Base-by-base conservation (phyloP, 305 asterid genomes). In the Rubia balearica region DNA sequence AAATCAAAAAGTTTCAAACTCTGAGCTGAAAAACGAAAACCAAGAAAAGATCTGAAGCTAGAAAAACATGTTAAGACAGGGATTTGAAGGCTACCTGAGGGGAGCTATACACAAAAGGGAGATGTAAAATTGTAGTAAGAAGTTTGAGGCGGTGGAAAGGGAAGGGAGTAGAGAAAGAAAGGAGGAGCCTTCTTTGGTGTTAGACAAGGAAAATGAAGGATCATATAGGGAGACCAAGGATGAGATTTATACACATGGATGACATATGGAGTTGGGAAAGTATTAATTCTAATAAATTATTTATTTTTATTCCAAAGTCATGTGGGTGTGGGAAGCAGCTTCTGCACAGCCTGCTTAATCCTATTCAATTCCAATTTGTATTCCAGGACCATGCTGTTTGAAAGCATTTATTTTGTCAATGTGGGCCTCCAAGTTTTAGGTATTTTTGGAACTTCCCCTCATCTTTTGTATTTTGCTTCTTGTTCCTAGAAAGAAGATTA, bases 181-280 rank as follows among this genome's bases (percentile, higher is more conserved):
- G 33, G 48, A 22, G 2, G 69, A 43, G 68, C 75, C 73, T 59
- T 59, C 63, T 59, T 75, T 77, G 71, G 84, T 51, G 68, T 76
- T 55, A 81, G 81, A 79, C 77, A 74, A 74, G 88, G 76, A 80
- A 72, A 78, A 70, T n/a, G 90, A 84, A 82, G 87, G 82, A 63
- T 76, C 71, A 62, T 1, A 1, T 8, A 40, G 60, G 75, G 70
- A 46, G 27, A 61, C 68, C 70, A 65, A 68, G 70, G 19, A 24
- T 78, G 68, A 61, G 68, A 82, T 88, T 85, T 84, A 87, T 82
- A 88, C 83, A 85, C 70, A 76, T 45, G 61, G 79, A 19, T 36
- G 71, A 61, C 74, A 30, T 16, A 9, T 17, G 16, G 46, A 33
- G 27, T n/a, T 8, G 33, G 24, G 24, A 41, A 41, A 17, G 21